Evolutionary conservation across 805 yeast genomes (phyloP), one percentile per base, ranked within the genome.

Genomic region (Candida incommunis): DNA sequence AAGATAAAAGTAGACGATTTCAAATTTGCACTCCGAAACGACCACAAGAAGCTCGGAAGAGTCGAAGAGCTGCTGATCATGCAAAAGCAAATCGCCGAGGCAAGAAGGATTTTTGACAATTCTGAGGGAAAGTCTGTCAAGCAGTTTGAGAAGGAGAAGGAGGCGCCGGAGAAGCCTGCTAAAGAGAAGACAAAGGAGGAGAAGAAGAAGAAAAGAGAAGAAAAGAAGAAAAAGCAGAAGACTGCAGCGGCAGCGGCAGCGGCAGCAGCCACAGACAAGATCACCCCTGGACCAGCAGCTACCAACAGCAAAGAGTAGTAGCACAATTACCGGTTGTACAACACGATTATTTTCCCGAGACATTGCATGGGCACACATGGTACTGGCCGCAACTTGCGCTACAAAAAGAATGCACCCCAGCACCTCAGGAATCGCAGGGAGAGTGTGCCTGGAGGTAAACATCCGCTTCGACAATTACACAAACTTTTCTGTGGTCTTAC

Each of bases 1-100:
- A 82, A 80, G 60, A 69, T 82, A 51, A 77, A 76, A 51, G 76
- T 81, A 16, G 87, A 80, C 40, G 88, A 82, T 55, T 75, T 82
- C 62, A 76, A 74, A 57, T 82, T 80, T 60, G 83, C 81, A 0
- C 59, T 82, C 43, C 63, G 87, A 41, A 71, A 70, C 45, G 90
- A 82, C 54, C 75, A 79, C 2, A 64, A 72, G 13, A 82, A 82
- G 55, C 67, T 80, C 13, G 85, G 84, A 2, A 74, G 90, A 60
- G 73, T 81, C 1, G 75, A 76, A 48, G 85, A 80, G 54, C 65
- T 82, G 51, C 66, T 79, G 44, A 63, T 68, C 20, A 61, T 79
- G 53, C 80, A 78, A 50, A 75, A 72, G 54, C 75, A 72, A 48
- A 78, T 82, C 51, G 65, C 72, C 2, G 80, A 72, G 45, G 87